Percentiles rank a stretch among this genome's conserved stretches.
These are phyloP conservation scores for Trifolium repens DNA, from an alignment of 306 rosid genomes.

Conservation along the genomic window DNA sequence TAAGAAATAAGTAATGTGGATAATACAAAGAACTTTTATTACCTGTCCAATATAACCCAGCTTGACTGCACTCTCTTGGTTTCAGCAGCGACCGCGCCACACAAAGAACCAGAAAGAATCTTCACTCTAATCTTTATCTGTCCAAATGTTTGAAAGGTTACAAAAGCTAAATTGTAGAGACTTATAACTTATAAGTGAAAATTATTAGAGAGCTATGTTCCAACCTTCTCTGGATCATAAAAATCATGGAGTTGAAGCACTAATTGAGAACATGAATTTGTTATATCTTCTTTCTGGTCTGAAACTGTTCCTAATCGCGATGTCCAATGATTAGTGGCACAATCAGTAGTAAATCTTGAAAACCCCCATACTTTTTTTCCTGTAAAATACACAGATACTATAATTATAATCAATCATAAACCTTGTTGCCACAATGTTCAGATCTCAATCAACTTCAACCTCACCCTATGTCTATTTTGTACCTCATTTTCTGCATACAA, in stretches of 20 bases:
- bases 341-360: conserved; percentile 73
- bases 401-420: conserved; percentile 32
- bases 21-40: conserved; percentile 46
- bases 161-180: conserved; percentile 36
- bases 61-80: conserved; percentile 85
- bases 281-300: conserved; percentile 78
- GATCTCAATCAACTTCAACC: conserved; percentile 39
- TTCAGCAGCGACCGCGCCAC: conserved; percentile 83
- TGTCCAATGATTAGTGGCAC: conserved; percentile 62
- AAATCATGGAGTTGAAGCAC: conserved; percentile 79
- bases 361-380: conserved; percentile 75
- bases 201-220: conserved; percentile 17
- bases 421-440: conserved; percentile 30
- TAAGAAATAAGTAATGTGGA: conserved; percentile 32
- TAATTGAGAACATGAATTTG: conserved; percentile 84
- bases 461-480: not conserved
- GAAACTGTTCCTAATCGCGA: conserved; percentile 60
- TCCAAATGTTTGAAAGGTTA: conserved; percentile 30
- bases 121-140: conserved; percentile 88
- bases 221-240: conserved; percentile 86
- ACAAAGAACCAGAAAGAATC: conserved; percentile 58
- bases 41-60: conserved; percentile 97
- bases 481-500: conserved; percentile 19
- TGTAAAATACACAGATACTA: conserved; percentile 42
- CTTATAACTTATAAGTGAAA: not conserved